Evolutionary conservation across 2,329 filamentous ascomycete species (phyloP).

Genomic region (Nemania abortiva): DNA sequence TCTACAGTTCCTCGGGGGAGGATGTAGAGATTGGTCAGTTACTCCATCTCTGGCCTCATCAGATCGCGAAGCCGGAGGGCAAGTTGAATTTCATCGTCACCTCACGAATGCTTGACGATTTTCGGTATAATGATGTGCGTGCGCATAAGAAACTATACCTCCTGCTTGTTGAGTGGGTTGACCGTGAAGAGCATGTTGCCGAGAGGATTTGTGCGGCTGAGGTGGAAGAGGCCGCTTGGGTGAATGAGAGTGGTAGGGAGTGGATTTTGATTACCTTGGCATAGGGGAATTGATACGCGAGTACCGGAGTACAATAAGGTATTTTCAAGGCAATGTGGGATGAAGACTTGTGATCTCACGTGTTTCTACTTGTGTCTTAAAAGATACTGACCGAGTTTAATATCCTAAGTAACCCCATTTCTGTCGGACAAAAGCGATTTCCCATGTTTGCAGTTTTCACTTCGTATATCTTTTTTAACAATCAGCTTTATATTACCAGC

Average conservation of each 20-base stretch:
- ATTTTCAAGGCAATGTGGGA: too few species aligned
- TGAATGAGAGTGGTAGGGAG: slow-evolving; percentile 26
- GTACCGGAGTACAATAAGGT: too few species aligned
- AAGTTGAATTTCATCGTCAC: slow-evolving; percentile 40
- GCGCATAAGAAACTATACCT: slow-evolving; percentile 37
- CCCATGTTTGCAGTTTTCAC: too few species aligned
- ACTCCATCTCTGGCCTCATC: slow-evolving; percentile 24
- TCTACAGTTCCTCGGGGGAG: slow-evolving; percentile 25
- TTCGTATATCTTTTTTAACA: too few species aligned
- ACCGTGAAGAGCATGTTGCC: slow-evolving; percentile 28
- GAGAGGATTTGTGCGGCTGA: slow-evolving; percentile 34
- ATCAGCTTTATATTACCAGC: too few species aligned
- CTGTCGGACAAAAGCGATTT: too few species aligned
- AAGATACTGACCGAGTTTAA: too few species aligned
- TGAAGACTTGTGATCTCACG: too few species aligned
- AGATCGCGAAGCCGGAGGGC: slow-evolving; percentile 25
- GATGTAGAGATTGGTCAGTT: slow-evolving; percentile 33
- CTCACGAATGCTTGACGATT: slow-evolving; percentile 37
- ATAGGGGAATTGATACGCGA: slow-evolving; percentile 11
- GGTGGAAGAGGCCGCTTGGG: slow-evolving; percentile 39
- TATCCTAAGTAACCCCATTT: too few species aligned
- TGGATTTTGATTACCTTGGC: slow-evolving; percentile 40
- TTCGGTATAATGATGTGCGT: slow-evolving; percentile 21
- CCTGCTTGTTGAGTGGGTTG: slow-evolving; percentile 38
- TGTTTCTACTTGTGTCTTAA: too few species aligned